A percentile compares a stretch with the other conserved stretches of the same genome.
Evolutionary conservation across 306 rosid genomes (phyloP).

Genomic region (Chamaecrista fasciculata): DNA sequence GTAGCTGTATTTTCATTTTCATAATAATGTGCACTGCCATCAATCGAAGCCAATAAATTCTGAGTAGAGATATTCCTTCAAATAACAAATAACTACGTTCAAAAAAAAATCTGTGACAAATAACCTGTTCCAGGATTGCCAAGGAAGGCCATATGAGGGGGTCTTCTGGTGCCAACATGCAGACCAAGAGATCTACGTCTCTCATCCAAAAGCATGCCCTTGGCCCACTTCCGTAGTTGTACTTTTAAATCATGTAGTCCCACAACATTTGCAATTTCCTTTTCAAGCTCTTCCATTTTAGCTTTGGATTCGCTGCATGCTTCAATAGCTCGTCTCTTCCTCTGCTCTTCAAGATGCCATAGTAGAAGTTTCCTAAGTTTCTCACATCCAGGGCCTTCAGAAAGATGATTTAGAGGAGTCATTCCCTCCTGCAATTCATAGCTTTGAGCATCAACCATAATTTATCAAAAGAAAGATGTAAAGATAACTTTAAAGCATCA

Average conservation of each 20-base stretch:
- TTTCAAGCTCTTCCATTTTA: constrained; percentile 85
- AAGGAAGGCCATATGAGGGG: constrained; percentile 99
- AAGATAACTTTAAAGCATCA: background rate
- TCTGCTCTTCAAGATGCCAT: constrained; percentile 73
- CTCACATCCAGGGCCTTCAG: constrained; percentile 72
- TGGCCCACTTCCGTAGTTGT: constrained; percentile 92
- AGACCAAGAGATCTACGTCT: constrained; percentile 91
- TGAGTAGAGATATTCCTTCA: constrained; percentile 9
- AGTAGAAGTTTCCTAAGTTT: constrained; percentile 62
- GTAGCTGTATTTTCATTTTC: background rate
- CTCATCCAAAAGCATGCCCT: constrained; percentile 99
- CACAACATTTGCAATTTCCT: constrained; percentile 73
- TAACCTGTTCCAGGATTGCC: constrained; percentile 99
- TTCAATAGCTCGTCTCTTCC: constrained; percentile 73
- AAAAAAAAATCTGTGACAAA: constrained; percentile 18
- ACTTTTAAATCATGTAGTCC: constrained; percentile 84
- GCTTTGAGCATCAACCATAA: constrained; percentile 24
- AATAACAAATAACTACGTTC: background rate
- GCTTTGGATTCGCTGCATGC: constrained; percentile 89
- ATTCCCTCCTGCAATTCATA: constrained; percentile 76
- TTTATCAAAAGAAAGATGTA: constrained; percentile 9
- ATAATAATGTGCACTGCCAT: background rate
- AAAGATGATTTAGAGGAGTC: constrained; percentile 84
- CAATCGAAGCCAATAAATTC: constrained; percentile 9
- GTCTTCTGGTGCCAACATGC: constrained; percentile 78